Base-by-base conservation (phyloP, 306 rosid species). In the Sphenostylis stenocarpa region DNA sequence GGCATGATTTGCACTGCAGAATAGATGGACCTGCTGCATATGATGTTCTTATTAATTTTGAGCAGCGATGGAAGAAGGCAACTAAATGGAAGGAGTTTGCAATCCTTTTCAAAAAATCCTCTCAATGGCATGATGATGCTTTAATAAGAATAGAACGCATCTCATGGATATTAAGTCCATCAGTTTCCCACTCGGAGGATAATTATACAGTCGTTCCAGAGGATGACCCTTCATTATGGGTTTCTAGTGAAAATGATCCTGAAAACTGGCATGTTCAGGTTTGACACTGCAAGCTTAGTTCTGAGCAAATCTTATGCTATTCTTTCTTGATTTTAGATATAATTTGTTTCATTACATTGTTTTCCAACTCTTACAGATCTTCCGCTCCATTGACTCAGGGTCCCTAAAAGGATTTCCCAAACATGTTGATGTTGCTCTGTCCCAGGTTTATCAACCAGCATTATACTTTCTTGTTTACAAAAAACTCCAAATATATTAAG, bases 221-320 rank as follows among this genome's bases (percentile, higher is more conserved):
- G 62, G 97, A 95, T 13, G 94, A 92, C 45, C 81, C 86, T 20
- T 5, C 2, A 34, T 65, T 89, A 76, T 87, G 85, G 84, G 90
- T 90, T 79, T 72, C 86, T 7, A 14, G 13, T 2, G 97, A 92
- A 84, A 79, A 83, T 34, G 91, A 91, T 85, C 89, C 88, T 36
- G 96, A 91, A 86, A 81, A 78, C 86, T 92, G 99, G 98, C 97
- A 92, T 83, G 93, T 92, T 84, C 99, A 95, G 99, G 99, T 94
- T 72, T 41, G 87, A 75, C 78, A 53, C 49, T 62, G 77, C 58
- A 73, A 81, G 28, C 67, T 74, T 80, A 44, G 49, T 75, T 44
- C 34, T 80, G 24, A 31, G 56, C 53, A 53, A 51, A 67, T 15
- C 28, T 55, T 60, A 62, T 70, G 38, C 31, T 57, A 70, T 39